Percentiles rank a stretch among this genome's conserved stretches.
These are phyloP conservation scores for Crotalaria pallida DNA, from an alignment of 306 rosid genomes.

Conservation along the genomic window DNA sequence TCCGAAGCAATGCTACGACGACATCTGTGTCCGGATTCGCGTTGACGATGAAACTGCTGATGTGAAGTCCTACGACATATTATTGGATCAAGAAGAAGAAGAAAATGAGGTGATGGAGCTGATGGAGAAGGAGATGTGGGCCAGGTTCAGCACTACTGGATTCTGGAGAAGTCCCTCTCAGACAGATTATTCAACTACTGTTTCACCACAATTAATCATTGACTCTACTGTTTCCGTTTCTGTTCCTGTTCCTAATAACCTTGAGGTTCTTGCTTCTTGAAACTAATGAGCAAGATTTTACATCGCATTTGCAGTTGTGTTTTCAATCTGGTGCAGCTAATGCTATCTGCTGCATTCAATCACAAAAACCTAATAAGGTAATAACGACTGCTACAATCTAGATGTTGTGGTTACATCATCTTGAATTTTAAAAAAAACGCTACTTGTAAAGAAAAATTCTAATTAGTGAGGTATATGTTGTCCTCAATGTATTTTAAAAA, in stretches of 20 bases:
- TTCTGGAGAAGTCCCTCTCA: conserved; percentile 90
- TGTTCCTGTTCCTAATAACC: not conserved
- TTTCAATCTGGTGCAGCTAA: too few species aligned
- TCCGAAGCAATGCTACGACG: conserved; percentile 29
- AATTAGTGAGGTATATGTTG: not conserved
- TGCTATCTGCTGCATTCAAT: too few species aligned
- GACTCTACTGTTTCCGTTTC: too few species aligned
- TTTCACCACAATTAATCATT: not conserved
- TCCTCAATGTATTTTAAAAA: not conserved
- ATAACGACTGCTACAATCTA: too few species aligned
- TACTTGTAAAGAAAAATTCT: not conserved
- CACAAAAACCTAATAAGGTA: too few species aligned
- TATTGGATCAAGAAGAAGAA: conserved; percentile 39
- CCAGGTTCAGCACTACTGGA: conserved; percentile 51
- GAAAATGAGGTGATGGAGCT: conserved; percentile 55
- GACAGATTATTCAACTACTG: conserved; percentile 38
- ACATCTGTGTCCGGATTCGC: conserved; percentile 24
- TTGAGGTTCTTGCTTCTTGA: not conserved
- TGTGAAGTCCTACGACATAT: not conserved
- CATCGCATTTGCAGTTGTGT: too few species aligned
- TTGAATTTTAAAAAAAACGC: too few species aligned
- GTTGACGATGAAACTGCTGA: not conserved
- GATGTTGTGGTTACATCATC: too few species aligned
- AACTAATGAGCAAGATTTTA: not conserved
- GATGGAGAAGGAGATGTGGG: conserved; percentile 97